Base-by-base conservation (phyloP, 257 asterid genomes). In the Primulina huaijiensis region DNA sequence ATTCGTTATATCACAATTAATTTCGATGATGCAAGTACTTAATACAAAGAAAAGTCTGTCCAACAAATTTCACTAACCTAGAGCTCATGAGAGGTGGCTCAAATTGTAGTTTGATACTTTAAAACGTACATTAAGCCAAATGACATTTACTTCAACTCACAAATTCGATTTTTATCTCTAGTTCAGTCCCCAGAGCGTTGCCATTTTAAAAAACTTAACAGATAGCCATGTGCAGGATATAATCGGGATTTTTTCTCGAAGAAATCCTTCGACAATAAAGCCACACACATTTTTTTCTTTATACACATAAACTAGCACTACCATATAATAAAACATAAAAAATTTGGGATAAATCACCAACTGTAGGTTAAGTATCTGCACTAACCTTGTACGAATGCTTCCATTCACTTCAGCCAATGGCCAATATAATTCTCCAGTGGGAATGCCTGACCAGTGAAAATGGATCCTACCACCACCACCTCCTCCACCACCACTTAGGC, bases 401-500 rank as follows among this genome's bases (percentile, higher is more conserved):
- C 99, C 99, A 69, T 92, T 89, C 19, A 94, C 90, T 27, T 57
- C 73, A 60, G 99, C 98, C 70, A 92, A 33, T 21, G 97, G 97
- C 88, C 89, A 94, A 75, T 89, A 94, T 65, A 87, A 90, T 80
- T 94, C 99, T 74, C 96, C 96, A 40, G 94, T 89, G 40, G 96
- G 86, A 78, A 94, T 86, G 76, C 89, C 93, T 3, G 98, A 83
- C 99, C 99, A 94, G 63, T 94, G 96, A 56, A 94, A 88, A 82
- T 94, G 98, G 68, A 94, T 87, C 83, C 99, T 90, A 72, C 99
- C 99, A 69, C 99, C 99, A 43, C 99, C 99, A 3, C 99, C 99
- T 1, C 97, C 99, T 2, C 97, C 97, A 25, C 91, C 92, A 50
- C 95, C 94, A 67, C 74, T 60, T 68, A 76, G 77, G 80, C 92